These are phyloP conservation scores for Gynostemma pentaphyllum DNA, from an alignment of 306 rosid species.

Conservation along the genomic window DNA sequence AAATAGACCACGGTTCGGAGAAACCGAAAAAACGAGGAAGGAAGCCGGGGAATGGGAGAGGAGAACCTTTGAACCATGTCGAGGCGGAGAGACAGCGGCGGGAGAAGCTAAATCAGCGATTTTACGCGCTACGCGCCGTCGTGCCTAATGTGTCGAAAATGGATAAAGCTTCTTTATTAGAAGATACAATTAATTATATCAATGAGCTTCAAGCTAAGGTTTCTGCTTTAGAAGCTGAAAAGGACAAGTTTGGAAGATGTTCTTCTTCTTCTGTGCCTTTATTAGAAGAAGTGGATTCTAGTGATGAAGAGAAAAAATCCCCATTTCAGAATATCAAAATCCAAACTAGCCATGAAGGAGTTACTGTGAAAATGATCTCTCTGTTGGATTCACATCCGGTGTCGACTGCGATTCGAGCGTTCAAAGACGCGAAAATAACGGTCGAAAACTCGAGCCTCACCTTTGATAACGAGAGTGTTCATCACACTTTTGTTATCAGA, in stretches of 20 bases:
- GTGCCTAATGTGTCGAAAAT: constrained; percentile 88
- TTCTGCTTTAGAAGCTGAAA: constrained; percentile 44
- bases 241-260: constrained; percentile 26
- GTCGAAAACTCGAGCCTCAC: neutral
- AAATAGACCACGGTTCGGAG: constrained; percentile 32
- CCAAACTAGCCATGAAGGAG: neutral
- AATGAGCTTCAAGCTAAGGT: constrained; percentile 65
- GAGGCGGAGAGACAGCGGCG: constrained; percentile 94
- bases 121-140: constrained; percentile 68
- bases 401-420: neutral
- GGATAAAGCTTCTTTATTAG: constrained; percentile 87
- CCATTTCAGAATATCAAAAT: neutral
- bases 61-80: constrained; percentile 78
- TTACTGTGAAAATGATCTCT: neutral
- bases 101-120: constrained; percentile 90
- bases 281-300: too few species aligned
- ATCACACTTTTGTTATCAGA: neutral
- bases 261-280: constrained; percentile 4
- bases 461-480: neutral
- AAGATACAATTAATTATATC: constrained; percentile 75
- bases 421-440: neutral
- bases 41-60: constrained; percentile 86
- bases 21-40: constrained; percentile 72
- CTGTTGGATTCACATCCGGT: constrained; percentile 1
- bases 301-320: neutral